Evolutionary conservation across 75 land plant genomes (phyloP), one percentile per base, ranked within the genome.

Genomic region (Ceratopteris richardii): DNA sequence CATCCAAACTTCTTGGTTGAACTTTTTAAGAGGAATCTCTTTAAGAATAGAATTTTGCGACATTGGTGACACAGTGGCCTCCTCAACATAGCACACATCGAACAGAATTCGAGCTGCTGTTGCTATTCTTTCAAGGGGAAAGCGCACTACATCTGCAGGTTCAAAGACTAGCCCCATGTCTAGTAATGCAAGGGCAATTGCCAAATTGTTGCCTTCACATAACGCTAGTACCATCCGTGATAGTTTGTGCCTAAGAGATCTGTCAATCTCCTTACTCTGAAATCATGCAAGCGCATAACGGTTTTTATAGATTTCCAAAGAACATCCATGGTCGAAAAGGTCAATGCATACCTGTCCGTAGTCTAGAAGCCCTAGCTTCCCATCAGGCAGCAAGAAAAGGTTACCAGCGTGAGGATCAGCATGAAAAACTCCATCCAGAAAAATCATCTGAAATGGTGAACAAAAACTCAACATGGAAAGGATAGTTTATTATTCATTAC

Each of bases 321-420:
- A n/a, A n/a, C n/a, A n/a, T n/a, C n/a, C n/a, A n/a, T n/a, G n/a
- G n/a, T n/a, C n/a, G n/a, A n/a, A n/a, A n/a, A n/a, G n/a, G n/a
- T n/a, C n/a, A 46, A 6, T 31, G 33, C 18, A 43, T 51, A 74
- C 77, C 58, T 74, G 77, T n/a, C 77, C 77, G 37, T 61, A 74
- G 40, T 74, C 77, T 29, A 74, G 60, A 13, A 74, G 67, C 14
- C 77, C 77, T 28, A 74, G 62, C 28, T 67, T 66, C 10, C 77
- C 77, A 69, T 74, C 77, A 40, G 66, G 28, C 6, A 74, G 54
- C 22, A 74, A 48, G 30, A 74, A 63, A 7, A 74, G 69, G 47
- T 74, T 74, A 12, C 77, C 77, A 29, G 77, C 77, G 63, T 74
- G 77, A 29, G 77, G 77, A 74, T 74, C 77, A 13, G 77, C 77